phyloP scores from a whole-genome alignment of 1,284 basidiomycete species.

The Athelia sp. region DNA sequence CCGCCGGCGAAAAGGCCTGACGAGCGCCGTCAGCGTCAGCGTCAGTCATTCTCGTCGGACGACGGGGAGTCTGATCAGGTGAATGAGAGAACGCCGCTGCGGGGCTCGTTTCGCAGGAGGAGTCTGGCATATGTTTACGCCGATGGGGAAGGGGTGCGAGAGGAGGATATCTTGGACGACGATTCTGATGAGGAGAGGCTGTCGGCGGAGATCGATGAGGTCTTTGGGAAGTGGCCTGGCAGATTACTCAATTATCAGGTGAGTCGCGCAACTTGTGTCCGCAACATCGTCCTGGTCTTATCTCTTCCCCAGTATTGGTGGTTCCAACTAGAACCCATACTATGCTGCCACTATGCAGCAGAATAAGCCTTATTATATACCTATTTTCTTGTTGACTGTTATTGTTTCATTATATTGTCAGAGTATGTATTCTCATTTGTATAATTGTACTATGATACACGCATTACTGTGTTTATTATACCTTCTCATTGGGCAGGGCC shows the following conservation, averaged over 20 bases:
- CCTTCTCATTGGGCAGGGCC: conserved; percentile 34
- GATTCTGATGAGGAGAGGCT: conserved; percentile 29
- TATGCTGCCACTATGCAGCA: conserved; percentile 48
- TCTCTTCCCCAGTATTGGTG: conserved; percentile 63
- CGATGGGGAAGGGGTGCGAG: conserved; percentile 1
- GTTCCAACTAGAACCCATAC: conserved; percentile 61
- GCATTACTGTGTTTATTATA: conserved; percentile 3
- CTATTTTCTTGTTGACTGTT: neutral
- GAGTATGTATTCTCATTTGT: neutral
- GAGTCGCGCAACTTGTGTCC: conserved; percentile 24
- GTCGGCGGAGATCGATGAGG: conserved; percentile 36
- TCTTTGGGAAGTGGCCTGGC: conserved; percentile 65
- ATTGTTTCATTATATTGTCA: neutral
- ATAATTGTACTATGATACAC: conserved; percentile 6
- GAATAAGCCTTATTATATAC: conserved; percentile 27
- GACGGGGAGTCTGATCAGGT: conserved; percentile 6
- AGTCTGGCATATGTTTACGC: conserved; percentile 11
- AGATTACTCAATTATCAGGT: conserved; percentile 65
- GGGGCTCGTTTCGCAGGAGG: conserved; percentile 8
- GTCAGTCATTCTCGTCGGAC: neutral
- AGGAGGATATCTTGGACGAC: conserved; percentile 16
- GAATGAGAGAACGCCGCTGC: conserved; percentile 29
- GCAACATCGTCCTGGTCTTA: neutral
- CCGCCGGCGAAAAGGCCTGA: neutral
- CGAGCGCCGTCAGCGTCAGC: conserved; percentile 5